Base-by-base conservation (phyloP, 2,329 filamentous ascomycete genomes). In the Fusarium sororula region DNA sequence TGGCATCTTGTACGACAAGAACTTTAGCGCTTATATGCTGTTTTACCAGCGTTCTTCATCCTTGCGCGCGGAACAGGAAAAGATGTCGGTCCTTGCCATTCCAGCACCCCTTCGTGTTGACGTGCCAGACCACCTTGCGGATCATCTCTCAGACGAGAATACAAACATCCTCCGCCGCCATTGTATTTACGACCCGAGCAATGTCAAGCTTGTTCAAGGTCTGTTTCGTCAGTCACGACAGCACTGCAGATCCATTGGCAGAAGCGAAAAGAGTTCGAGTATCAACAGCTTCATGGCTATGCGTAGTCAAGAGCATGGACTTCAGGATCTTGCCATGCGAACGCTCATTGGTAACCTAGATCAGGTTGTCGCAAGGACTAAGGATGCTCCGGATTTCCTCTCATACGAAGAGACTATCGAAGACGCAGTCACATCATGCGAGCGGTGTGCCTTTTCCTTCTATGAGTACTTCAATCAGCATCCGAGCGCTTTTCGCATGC, bases 1-100 rank as follows among this genome's bases (percentile, higher is more conserved):
- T 76, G 83, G 84, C 68, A 80, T 86, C 24, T 75, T 85, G 1
- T 90, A 88, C 73, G 89, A 91, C 77, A 96, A 95, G 82, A 88
- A 89, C 9, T 92, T 92, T 85, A 98, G 94, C 80, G 96, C 96
- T 18, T 99, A 99, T 82, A 98, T 99, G 94, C 88, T 99, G 14
- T 98, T 99, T 82, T 99, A 99, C 81, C 93, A 98, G 81, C 91
- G 96, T 55, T 89, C 91, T 7, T 91, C 91, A 1, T 89, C 90
- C 9, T 86, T 95, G 63, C 84, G 86, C 24, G 81, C 82, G 22
- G 87, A 89, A 67, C 87, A 89, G 75, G 82, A 86, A 35, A 77
- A 81, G 5, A 83, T 90, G 75, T 39, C 45, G 20, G 53, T 53
- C 18, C 80, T 84, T 58, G 74, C 69, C 18, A 77, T 81, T 2